Base-by-base conservation (phyloP, 2,329 filamentous ascomycete genomes). In the Pseudohalonectria lignicola region DNA sequence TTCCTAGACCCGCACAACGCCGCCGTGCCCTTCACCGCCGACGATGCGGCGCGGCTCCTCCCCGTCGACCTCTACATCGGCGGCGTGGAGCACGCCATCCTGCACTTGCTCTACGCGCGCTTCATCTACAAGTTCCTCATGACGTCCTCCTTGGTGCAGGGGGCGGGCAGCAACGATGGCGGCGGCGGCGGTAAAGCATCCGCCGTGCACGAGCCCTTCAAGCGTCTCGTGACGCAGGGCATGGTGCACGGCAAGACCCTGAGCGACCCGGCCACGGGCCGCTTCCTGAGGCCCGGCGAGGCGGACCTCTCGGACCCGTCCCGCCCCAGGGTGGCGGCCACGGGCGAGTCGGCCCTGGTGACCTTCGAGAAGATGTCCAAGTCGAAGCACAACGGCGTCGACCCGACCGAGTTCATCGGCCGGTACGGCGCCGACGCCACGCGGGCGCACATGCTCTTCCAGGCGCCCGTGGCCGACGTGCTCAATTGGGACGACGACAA, bases 341-440 rank as follows among this genome's bases (percentile, higher is more conserved):
- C 76, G 0, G 74, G 76, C 4, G 60, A 71, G 34, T 50, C 53
- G 0, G 76, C 82, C 2, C 71, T 64, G 20, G 59, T 86, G 15
- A 79, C 75, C 1, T 94, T 74, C 49, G 86, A 94, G 56, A 94
- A 94, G 55, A 94, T 94, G 87, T 92, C 84, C 29, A 94, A 94
- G 61, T 93, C 85, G 50, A 94, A 94, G 58, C 71, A 92, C 62
- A 94, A 94, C 52, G 87, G 87, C 19, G 85, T 94, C 6, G 86
- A 94, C 52, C 87, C 87, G 0, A 77, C 74, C 0, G 66, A 64
- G 1, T 83, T 82, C 45, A 85, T 92, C 41, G 62, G 68, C 7
- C 76, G 74, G 47, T 81, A 92, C 49, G 87, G 87, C 17, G 84
- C 86, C 2, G 87, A 94, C 55, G 79, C 84, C 5, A 87, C 84